Base-by-base conservation (phyloP, 768 basidiomycete genomes). In the Suillus bovinus region DNA sequence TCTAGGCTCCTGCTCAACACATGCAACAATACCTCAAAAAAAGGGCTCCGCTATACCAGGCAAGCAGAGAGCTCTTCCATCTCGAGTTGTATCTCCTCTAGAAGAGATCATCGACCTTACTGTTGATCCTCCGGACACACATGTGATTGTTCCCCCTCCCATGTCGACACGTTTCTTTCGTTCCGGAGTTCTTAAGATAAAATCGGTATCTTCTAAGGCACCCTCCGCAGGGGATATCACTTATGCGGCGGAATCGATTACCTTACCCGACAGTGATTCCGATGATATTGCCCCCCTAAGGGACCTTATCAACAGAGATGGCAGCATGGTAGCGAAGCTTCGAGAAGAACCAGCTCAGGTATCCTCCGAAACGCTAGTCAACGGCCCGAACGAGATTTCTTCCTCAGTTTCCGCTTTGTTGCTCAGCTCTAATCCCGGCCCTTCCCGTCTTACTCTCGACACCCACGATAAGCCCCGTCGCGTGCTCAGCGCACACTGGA, bases 401-500 rank as follows among this genome's bases (percentile, higher is more conserved):
- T 22, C 36, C 3, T 10, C 24, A 36, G 24, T 20, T 39, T 10
- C 24, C 24, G 17, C 63, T 3, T 60, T 47, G 38, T 7, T 38
- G 29, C 38, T 63, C 27, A 47, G 59, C 16, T 27, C 46, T 31
- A n/a, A 36, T 5, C 47, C 55, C 42, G 58, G 52, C 22, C 64
- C 36, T 27, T 34, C 67, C 1, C 42, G 36, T 11, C 61, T 75
- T 52, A 63, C 67, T 9, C 70, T 72, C 14, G 71, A 75, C 7
- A 61, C 71, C 41, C 64, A 73, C 52, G 81, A 83, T 64, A 79
- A 71, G 63, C 71, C 78, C 42, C 80, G 81, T 31, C 76, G 79
- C 36, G 47, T 82, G 14, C 63, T 83, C 52, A 63, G 58, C 31
- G 58, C 47, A 31, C 55, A 61, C 20, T 54, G 27, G 42, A 58